A percentile compares a stretch with the other conserved stretches of the same genome.
Evolutionary conservation across 1,139 yeast genomes (phyloP).

Genomic region (Saccharomyces hybrid): DNA sequence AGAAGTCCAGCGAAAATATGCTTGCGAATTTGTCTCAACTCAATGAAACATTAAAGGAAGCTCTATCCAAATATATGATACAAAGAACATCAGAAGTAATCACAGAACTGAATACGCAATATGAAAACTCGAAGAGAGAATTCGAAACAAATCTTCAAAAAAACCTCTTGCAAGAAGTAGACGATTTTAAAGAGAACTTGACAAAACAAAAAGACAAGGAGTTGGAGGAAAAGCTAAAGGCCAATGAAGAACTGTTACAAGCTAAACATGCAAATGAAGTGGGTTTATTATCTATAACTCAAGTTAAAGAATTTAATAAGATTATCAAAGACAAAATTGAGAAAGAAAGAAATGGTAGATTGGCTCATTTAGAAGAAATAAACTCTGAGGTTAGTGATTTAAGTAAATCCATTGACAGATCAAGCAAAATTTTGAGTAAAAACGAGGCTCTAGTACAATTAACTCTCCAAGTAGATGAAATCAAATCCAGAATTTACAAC

Average conservation of each 20-base stretch:
- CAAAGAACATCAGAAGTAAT: slow-evolving; percentile 23
- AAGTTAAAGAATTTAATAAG: slow-evolving; percentile 62
- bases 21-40: neutral
- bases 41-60: slow-evolving; percentile 3
- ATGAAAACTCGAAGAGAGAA: slow-evolving; percentile 28
- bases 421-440: slow-evolving; percentile 21
- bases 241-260: slow-evolving; percentile 58
- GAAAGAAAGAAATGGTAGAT: slow-evolving; percentile 72
- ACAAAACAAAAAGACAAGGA: slow-evolving; percentile 55
- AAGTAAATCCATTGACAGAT: slow-evolving; percentile 18
- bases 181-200: slow-evolving; percentile 55
- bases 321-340: slow-evolving; percentile 61
- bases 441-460: slow-evolving; percentile 27
- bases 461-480: slow-evolving; percentile 15
- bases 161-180: slow-evolving; percentile 49
- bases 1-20: neutral
- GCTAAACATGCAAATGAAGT: slow-evolving; percentile 75
- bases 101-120: slow-evolving; percentile 14
- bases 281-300: slow-evolving; percentile 59
- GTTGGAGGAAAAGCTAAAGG: slow-evolving; percentile 57
- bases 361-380: slow-evolving; percentile 59
- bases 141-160: slow-evolving; percentile 34
- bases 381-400: slow-evolving; percentile 45
- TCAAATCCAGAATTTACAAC: slow-evolving; percentile 19
- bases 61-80: slow-evolving; percentile 3